phyloP scores from a whole-genome alignment of 345 rosid genomes.

The Eucalyptus erythrocorys region DNA sequence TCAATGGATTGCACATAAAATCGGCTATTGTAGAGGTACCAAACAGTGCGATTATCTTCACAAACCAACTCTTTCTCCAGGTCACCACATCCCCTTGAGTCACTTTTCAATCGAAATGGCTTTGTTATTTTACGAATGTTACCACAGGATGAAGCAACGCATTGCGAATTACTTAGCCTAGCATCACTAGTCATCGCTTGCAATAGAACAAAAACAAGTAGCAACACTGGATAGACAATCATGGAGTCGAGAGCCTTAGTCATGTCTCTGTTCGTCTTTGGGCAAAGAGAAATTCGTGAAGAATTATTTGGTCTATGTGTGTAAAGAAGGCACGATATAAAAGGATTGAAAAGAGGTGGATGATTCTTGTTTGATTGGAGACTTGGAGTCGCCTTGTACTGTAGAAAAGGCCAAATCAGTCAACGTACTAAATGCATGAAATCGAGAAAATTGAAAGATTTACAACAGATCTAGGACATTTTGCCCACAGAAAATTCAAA shows the following conservation, averaged over 20 bases:
- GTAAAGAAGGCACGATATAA: neutral
- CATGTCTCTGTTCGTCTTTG: neutral
- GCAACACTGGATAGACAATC: neutral
- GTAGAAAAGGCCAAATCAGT: neutral
- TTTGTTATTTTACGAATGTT: accelerated
- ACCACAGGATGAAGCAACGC: accelerated
- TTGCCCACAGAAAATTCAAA: accelerated
- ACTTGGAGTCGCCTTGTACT: neutral
- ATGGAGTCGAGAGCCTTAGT: accelerated
- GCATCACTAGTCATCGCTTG: accelerated
- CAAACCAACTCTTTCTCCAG: accelerated
- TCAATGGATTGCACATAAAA: accelerated
- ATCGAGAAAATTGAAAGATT: neutral
- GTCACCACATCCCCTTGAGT: accelerated
- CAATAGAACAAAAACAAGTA: accelerated
- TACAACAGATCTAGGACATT: accelerated
- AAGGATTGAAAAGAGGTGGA: neutral
- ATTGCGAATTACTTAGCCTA: accelerated
- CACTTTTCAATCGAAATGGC: accelerated
- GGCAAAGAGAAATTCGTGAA: neutral
- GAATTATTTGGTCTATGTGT: neutral
- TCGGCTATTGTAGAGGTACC: accelerated
- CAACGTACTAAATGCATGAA: neutral
- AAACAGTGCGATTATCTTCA: neutral
- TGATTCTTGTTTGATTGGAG: accelerated